A percentile compares a stretch with the other conserved stretches of the same genome.
These are phyloP conservation scores for Rasamsonia emersonii DNA, from an alignment of 2,329 filamentous ascomycete genomes.

Conservation along the genomic window DNA sequence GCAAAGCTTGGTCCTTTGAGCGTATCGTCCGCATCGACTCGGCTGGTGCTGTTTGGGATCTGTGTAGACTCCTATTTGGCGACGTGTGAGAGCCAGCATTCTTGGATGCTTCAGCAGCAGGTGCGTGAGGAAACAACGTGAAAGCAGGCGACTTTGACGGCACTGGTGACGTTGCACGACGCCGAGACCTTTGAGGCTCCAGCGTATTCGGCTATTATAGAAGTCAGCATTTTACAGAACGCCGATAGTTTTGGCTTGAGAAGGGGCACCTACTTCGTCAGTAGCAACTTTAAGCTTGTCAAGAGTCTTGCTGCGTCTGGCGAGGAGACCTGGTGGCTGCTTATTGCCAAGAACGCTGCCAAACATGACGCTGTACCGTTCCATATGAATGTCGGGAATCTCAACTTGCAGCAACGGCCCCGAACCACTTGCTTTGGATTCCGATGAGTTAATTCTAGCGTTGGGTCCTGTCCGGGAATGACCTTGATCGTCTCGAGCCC, in stretches of 20 bases:
- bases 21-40: no score
- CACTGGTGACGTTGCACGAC: conserved; percentile 29
- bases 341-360: conserved; percentile 55
- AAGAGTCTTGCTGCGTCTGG: conserved; percentile 29
- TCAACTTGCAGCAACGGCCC: conserved; percentile 58
- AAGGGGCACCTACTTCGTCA: conserved; percentile 25
- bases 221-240: conserved; percentile 9
- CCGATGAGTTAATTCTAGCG: no score
- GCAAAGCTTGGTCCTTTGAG: no score
- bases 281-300: conserved; percentile 48
- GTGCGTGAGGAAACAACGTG: conserved; percentile 29
- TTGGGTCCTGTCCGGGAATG: background rate
- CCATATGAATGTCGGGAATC: conserved; percentile 72
- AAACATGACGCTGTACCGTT: conserved; percentile 94
- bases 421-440: conserved; percentile 5
- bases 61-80: background rate
- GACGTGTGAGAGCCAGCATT: no score
- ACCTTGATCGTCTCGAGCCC: conserved; percentile 14
- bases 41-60: background rate
- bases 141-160: conserved; percentile 28
- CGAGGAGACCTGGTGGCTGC: conserved; percentile 21
- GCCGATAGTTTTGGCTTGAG: background rate
- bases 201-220: background rate
- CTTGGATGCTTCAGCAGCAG: conserved; percentile 22
- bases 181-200: conserved; percentile 16